Evolutionary conservation across 345 rosid species (phyloP).

Genomic region (Dimocarpus longan): DNA sequence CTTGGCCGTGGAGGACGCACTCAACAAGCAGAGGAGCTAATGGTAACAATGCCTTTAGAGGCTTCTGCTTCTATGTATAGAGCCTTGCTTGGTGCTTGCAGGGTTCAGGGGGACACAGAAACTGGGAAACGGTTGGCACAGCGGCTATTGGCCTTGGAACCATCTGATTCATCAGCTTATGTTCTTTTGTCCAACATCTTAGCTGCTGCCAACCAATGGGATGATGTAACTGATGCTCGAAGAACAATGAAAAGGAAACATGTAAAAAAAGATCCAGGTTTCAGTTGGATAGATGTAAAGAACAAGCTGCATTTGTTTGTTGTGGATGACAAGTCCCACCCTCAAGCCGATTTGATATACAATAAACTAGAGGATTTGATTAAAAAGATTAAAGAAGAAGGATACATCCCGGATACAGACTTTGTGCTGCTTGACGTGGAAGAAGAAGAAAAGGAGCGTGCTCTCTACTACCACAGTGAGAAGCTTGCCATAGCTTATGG

Average conservation of each 20-base stretch:
- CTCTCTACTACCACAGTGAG: conserved; percentile 47
- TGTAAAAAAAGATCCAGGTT: conserved; percentile 65
- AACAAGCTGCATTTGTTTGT: conserved; percentile 53
- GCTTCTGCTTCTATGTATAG: conserved; percentile 62
- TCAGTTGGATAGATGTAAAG: conserved; percentile 63
- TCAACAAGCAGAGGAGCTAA: conserved; percentile 52
- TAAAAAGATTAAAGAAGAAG: conserved; percentile 49
- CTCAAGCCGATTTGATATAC: conserved; percentile 39
- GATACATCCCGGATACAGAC: conserved; percentile 53
- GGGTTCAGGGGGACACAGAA: conserved; percentile 49
- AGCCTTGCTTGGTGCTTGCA: conserved; percentile 61
- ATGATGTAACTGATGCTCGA: conserved; percentile 43
- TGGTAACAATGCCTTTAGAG: conserved; percentile 52
- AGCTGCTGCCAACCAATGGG: conserved; percentile 57
- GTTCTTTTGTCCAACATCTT: conserved; percentile 59
- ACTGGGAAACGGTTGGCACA: conserved; percentile 53
- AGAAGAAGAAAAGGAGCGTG: conserved; percentile 57
- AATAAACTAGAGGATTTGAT: conserved; percentile 43
- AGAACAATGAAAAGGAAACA: conserved; percentile 45
- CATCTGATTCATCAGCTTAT: conserved; percentile 52
- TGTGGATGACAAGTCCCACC: conserved; percentile 53
- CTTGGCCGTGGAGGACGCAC: conserved; percentile 61
- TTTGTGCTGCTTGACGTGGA: conserved; percentile 53
- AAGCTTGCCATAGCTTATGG: conserved; percentile 54
- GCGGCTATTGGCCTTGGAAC: conserved; percentile 54